These are phyloP conservation scores for Microcos paniculata DNA, from an alignment of 345 rosid genomes.

Conservation along the genomic window DNA sequence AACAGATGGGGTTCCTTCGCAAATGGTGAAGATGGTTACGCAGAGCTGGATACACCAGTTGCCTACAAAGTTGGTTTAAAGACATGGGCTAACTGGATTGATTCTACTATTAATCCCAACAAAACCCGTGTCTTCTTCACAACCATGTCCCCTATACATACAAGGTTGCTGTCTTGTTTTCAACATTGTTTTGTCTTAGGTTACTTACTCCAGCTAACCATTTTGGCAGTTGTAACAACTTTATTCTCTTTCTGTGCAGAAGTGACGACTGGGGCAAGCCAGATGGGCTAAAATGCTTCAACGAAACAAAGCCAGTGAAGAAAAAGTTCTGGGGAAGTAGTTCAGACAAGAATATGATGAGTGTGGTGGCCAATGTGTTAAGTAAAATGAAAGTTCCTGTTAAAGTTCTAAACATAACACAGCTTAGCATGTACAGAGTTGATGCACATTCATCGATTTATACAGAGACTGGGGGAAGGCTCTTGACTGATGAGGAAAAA, in stretches of 20 bases:
- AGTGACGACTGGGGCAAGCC: slow-evolving; percentile 70
- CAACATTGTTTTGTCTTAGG: neutral
- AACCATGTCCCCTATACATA: slow-evolving; percentile 85
- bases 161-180: slow-evolving; percentile 42
- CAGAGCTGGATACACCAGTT: slow-evolving; percentile 55
- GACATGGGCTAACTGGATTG: slow-evolving; percentile 97
- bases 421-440: slow-evolving; percentile 70
- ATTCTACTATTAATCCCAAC: slow-evolving; percentile 71
- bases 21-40: slow-evolving; percentile 70
- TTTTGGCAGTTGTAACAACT: neutral
- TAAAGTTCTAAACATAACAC: slow-evolving; percentile 72
- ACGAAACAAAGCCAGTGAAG: slow-evolving; percentile 80
- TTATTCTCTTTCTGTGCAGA: slow-evolving; percentile 25
- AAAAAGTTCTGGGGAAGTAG: slow-evolving; percentile 63
- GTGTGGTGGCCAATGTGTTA: slow-evolving; percentile 48
- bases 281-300: slow-evolving; percentile 75
- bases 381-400: slow-evolving; percentile 72
- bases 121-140: slow-evolving; percentile 78
- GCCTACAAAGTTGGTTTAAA: slow-evolving; percentile 71
- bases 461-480: slow-evolving; percentile 70
- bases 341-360: slow-evolving; percentile 66
- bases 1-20: slow-evolving; percentile 85
- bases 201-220: neutral
- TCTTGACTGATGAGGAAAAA: slow-evolving; percentile 61
- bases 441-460: slow-evolving; percentile 83